A percentile compares a stretch with the other conserved stretches of the same genome.
These are phyloP conservation scores for Alternaria ethzedia DNA, from an alignment of 2,329 filamentous ascomycete genomes.

Conservation along the genomic window DNA sequence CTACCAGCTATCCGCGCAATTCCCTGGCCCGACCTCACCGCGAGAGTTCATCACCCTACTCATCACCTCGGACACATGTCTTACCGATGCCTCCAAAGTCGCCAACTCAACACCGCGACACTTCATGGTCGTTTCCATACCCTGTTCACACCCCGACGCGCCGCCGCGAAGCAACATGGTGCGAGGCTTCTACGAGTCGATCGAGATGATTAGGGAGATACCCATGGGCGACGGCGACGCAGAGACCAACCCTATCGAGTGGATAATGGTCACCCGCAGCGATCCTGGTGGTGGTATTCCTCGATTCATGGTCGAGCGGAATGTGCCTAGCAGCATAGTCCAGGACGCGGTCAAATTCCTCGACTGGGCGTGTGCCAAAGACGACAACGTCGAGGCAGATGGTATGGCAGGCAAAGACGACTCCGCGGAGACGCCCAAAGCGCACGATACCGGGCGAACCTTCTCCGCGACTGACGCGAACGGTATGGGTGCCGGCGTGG, in stretches of 20 bases:
- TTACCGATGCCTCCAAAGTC: constrained; percentile 55
- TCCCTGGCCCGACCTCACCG: constrained; percentile 85
- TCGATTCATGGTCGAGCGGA: constrained; percentile 88
- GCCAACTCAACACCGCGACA: constrained; percentile 63
- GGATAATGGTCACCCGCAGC: constrained; percentile 90
- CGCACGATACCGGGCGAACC: constrained; percentile 20
- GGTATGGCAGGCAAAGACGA: constrained; percentile 33
- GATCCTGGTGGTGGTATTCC: constrained; percentile 89
- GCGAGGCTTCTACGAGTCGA: constrained; percentile 85
- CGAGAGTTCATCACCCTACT: constrained; percentile 86
- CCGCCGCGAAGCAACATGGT: constrained; percentile 75
- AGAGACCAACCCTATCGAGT: constrained; percentile 75
- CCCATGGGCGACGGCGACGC: constrained; percentile 59
- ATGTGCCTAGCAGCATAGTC: constrained; percentile 81
- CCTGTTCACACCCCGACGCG: constrained; percentile 77
- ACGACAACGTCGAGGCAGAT: constrained; percentile 42
- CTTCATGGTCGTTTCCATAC: constrained; percentile 87
- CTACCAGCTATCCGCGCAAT: constrained; percentile 85
- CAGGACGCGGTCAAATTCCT: constrained; percentile 81
- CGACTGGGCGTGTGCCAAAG: constrained; percentile 71
- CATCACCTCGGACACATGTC: constrained; percentile 66
- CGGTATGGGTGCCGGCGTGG: constrained; percentile 46
- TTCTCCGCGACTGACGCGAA: constrained; percentile 42
- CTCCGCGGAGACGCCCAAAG: constrained; percentile 11
- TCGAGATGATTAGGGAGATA: constrained; percentile 88